Base-by-base conservation (phyloP, 768 basidiomycete genomes). In the Suillus tomentosus region DNA sequence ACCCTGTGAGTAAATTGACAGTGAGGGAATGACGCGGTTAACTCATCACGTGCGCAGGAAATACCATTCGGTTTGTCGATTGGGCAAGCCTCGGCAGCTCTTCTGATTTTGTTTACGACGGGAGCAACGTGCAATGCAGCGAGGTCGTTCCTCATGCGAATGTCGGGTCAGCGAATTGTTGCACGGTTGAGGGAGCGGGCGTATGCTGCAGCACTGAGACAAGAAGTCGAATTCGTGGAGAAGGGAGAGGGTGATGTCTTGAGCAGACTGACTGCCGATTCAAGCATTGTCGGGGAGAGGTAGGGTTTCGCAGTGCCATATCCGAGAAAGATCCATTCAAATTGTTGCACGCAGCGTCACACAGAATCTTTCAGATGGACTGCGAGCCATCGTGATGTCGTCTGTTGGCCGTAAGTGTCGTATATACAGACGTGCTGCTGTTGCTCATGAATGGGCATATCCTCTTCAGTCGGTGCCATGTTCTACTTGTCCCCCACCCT, bases 221-320 rank as follows among this genome's bases (percentile, higher is more conserved):
- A 97, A 76, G 96, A 98, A 74, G 90, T 96, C 34, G 95, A 96
- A 74, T 96, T 88, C 74, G 92, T 96, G 7, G 96, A 97, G 74
- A 85, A 85, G 43, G 94, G 94, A 2, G 94, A 96, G 66, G 96
- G 96, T 9, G 96, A 99, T 73, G 92, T 97, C 10, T 79, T 98
- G 51, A 96, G 94, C 74, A 81, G 96, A 62, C 81, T 99, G 39
- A 95, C 92, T 63, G 90, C 90, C 1, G 96, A 99, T 73, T 92
- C 93, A 7, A 92, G 87, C 68, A 92, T 99, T 67, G 92, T 99
- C 48, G 96, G 96, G 50, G 95, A 94, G 78, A 94, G 92, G 92
- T 92, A 62, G 47, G 77, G 68, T 22, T 0, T 40, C 10, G 5
- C 17, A 27, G 14, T 24, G 19, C 10, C 9, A 9, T 13, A 19